Evolutionary conservation across 768 basidiomycete genomes (phyloP).

Genomic region (Boletus fagicola): DNA sequence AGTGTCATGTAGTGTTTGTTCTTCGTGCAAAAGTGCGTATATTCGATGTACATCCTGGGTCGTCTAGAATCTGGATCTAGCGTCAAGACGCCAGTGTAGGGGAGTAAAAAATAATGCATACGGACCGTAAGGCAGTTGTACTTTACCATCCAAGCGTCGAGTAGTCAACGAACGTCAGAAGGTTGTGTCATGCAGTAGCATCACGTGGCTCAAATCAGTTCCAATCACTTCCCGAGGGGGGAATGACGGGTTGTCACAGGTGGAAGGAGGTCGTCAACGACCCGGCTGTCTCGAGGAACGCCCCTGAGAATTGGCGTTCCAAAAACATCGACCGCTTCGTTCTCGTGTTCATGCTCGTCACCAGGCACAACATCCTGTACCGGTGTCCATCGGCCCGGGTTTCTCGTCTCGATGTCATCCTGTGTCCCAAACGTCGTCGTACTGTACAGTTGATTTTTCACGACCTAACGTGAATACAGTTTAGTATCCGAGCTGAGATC

Average conservation of each 20-base stretch:
- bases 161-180: conserved; percentile 6
- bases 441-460: conserved; percentile 32
- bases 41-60: neutral
- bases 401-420: conserved; percentile 20
- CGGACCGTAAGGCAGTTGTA: conserved; percentile 13
- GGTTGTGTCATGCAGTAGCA: neutral
- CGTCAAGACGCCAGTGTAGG: neutral
- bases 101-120: neutral
- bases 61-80: conserved; percentile 7
- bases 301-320: neutral
- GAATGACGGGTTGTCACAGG: neutral
- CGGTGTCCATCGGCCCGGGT: conserved; percentile 2
- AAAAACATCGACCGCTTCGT: conserved; percentile 10
- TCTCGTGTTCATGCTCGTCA: conserved; percentile 5
- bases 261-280: neutral
- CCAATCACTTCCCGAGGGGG: neutral
- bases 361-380: neutral
- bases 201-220: neutral
- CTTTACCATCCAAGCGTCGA: neutral
- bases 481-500: neutral
- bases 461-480: conserved; percentile 15
- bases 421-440: conserved; percentile 35
- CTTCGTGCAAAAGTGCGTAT: neutral
- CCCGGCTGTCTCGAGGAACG: conserved; percentile 11
- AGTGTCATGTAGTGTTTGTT: neutral